A percentile compares a stretch with the other conserved stretches of the same genome.
Evolutionary conservation across 2,329 filamentous ascomycete genomes (phyloP).

Genomic region (Epichloe baconii): DNA sequence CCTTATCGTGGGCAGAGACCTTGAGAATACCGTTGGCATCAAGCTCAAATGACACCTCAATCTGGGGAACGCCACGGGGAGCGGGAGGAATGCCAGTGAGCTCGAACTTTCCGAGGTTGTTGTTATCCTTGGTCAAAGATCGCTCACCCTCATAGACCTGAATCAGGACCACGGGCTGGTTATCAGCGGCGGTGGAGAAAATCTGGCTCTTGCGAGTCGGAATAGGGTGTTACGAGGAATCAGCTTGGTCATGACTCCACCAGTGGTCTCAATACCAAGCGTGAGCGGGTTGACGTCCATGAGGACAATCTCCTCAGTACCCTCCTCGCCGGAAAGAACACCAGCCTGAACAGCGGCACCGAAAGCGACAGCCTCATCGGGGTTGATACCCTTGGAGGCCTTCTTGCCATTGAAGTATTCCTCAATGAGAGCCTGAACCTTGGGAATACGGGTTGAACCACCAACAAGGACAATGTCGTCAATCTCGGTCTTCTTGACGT

Average conservation of each 20-base stretch:
- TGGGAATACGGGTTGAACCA: constrained; percentile 98
- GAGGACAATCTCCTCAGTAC: constrained; percentile 69
- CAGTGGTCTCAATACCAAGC: constrained; percentile 93
- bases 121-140: constrained; percentile 92
- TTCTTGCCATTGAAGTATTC: constrained; percentile 94
- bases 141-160: constrained; percentile 94
- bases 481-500: constrained; percentile 89
- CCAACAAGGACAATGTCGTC: constrained; percentile 96
- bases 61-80: constrained; percentile 91
- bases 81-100: constrained; percentile 90
- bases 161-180: constrained; percentile 90
- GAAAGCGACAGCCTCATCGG: constrained; percentile 96
- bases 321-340: constrained; percentile 81
- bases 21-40: constrained; percentile 98
- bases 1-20: constrained; percentile 94
- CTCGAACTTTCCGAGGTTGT: constrained; percentile 95
- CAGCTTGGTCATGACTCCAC: constrained; percentile 94
- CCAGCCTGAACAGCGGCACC: constrained; percentile 95
- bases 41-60: constrained; percentile 95
- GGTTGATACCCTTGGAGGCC: constrained; percentile 98
- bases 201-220: constrained; percentile 96
- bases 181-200: constrained; percentile 92
- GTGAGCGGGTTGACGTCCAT: constrained; percentile 97
- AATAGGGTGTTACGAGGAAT: constrained; percentile 90
- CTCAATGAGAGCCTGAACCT: constrained; percentile 88